These are phyloP conservation scores for Zygosaccharomyces sapae DNA, from an alignment of 1,139 yeast genomes.

Conservation along the genomic window DNA sequence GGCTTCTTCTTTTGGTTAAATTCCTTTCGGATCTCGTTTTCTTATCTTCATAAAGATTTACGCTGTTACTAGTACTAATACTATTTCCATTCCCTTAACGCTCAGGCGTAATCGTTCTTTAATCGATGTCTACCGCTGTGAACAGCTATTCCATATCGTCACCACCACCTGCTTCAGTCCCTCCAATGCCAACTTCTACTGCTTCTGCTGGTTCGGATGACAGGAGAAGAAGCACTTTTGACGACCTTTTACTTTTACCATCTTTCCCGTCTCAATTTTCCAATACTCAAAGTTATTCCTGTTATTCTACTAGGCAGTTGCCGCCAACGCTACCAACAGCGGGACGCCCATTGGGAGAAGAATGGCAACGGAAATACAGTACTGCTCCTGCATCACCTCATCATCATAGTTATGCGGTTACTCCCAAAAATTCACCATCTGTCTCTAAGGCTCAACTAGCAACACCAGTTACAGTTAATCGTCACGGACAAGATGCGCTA, in stretches of 20 bases:
- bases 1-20: neutral
- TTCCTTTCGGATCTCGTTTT: neutral
- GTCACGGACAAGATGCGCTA: slow-evolving; percentile 14
- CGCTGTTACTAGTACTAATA: neutral
- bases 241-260: slow-evolving; percentile 19
- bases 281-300: slow-evolving; percentile 9
- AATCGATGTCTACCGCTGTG: slow-evolving; percentile 12
- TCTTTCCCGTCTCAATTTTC: slow-evolving; percentile 15
- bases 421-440: slow-evolving; percentile 28
- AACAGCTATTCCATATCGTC: slow-evolving; percentile 13
- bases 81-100: neutral
- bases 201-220: slow-evolving; percentile 17
- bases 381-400: slow-evolving; percentile 35
- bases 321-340: slow-evolving; percentile 10
- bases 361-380: slow-evolving; percentile 21
- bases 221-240: slow-evolving; percentile 20
- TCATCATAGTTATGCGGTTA: slow-evolving; percentile 18
- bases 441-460: slow-evolving; percentile 14
- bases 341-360: slow-evolving; percentile 1
- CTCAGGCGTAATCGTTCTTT: slow-evolving; percentile 4
- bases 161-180: slow-evolving; percentile 6
- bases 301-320: slow-evolving; percentile 8
- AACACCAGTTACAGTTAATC: slow-evolving; percentile 4
- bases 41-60: neutral
- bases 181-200: slow-evolving; percentile 7